phyloP scores from a whole-genome alignment of 345 rosid genomes.

The Dipteronia sinensis region DNA sequence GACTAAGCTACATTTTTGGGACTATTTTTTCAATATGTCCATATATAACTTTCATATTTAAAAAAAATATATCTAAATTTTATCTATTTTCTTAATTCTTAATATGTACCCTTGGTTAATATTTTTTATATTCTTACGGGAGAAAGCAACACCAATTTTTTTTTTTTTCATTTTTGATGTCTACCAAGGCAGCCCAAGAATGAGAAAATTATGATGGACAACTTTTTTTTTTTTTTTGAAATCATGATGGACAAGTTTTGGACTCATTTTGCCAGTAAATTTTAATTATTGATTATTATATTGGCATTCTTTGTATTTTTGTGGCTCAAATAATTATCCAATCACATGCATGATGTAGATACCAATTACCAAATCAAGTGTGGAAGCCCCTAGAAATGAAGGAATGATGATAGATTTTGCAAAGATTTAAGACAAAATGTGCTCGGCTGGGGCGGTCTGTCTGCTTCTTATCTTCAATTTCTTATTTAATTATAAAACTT shows the following conservation, averaged over 20 bases:
- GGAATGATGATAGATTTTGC: neutral
- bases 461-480: slow-evolving; percentile 7
- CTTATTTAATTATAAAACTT: slow-evolving; percentile 8
- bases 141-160: neutral
- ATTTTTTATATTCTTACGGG: neutral
- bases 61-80: no score
- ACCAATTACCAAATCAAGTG: slow-evolving; percentile 1
- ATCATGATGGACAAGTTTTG: slow-evolving; percentile 3
- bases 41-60: no score
- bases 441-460: slow-evolving; percentile 3
- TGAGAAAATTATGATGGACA: no score
- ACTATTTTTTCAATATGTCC: no score
- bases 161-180: neutral
- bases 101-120: no score
- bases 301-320: neutral
- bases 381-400: neutral
- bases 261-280: slow-evolving; percentile 4
- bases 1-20: no score
- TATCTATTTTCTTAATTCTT: no score
- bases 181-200: neutral
- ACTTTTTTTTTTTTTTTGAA: no score
- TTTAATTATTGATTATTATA: neutral
- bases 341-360: slow-evolving; percentile 15
- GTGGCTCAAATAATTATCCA: neutral
- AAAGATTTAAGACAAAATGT: slow-evolving; percentile 4